These are phyloP conservation scores for Nannochloris sp. DNA, from an alignment of 139 green algal species.

Conservation along the genomic window DNA sequence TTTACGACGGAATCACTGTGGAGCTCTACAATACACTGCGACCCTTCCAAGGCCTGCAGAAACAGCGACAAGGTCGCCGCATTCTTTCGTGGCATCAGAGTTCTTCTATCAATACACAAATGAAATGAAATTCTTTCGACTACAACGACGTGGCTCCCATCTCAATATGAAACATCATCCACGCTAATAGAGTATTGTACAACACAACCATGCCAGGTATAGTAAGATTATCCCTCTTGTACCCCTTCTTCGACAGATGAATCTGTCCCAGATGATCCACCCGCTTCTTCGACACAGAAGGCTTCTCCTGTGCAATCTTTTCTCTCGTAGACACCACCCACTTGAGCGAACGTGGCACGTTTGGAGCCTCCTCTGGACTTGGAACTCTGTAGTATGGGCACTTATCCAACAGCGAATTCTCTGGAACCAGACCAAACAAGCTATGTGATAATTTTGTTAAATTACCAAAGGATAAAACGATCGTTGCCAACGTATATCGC, in stretches of 20 bases:
- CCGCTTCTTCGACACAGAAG: too few relatives aligned
- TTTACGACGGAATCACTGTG: slow-evolving; percentile 28
- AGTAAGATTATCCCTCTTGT: slow-evolving; percentile 6
- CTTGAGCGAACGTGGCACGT: too few relatives aligned
- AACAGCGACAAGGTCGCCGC: slow-evolving; percentile 16
- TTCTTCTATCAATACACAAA: not conserved
- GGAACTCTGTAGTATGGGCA: slow-evolving; percentile 13
- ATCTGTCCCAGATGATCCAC: too few relatives aligned
- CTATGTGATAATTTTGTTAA: not conserved
- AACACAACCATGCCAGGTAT: slow-evolving; percentile 10
- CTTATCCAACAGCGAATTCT: slow-evolving; percentile 18
- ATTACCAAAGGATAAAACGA: slow-evolving; percentile 1
- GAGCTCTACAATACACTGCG: slow-evolving; percentile 34
- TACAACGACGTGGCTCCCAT: slow-evolving; percentile 15
- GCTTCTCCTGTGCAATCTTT: too few relatives aligned
- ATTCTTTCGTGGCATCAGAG: not conserved
- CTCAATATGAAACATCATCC: slow-evolving; percentile 25
- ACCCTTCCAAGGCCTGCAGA: slow-evolving; percentile 33
- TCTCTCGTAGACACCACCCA: too few relatives aligned
- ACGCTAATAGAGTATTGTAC: slow-evolving; percentile 23
- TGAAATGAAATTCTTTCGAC: not conserved
- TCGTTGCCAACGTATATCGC: slow-evolving; percentile 1
- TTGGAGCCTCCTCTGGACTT: not conserved
- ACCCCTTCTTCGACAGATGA: not conserved
- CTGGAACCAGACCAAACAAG: slow-evolving; percentile 17